Percentiles rank a stretch among this genome's conserved stretches.
Evolutionary conservation across 2,329 filamentous ascomycete genomes (phyloP).

Genomic region (Blastomyces parvus): DNA sequence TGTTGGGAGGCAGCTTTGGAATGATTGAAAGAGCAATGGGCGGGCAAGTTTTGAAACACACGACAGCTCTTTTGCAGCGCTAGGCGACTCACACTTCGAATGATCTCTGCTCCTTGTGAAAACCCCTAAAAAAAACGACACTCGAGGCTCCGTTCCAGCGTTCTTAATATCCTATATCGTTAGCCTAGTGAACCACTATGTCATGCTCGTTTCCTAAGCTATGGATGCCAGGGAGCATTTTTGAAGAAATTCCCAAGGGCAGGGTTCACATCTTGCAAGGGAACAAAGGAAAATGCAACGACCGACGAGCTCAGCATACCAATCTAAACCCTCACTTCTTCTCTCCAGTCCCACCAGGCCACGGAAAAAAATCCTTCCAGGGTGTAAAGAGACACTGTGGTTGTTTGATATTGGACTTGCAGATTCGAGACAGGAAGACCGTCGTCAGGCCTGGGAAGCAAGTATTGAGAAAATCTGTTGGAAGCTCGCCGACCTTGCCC

Average conservation of each 20-base stretch:
- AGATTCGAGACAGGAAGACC: background rate
- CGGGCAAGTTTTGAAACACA: background rate
- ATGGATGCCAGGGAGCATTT: background rate
- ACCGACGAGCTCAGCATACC: conserved; percentile 10
- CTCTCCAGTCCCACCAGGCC: conserved; percentile 16
- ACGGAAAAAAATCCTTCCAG: conserved; percentile 10
- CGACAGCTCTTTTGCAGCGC: background rate
- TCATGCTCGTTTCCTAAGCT: background rate
- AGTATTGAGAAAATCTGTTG: conserved; percentile 14
- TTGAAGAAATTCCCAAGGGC: background rate
- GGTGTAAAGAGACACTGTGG: background rate
- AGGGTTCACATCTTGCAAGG: background rate
- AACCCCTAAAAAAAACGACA: background rate
- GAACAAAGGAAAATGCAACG: background rate
- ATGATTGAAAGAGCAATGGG: background rate
- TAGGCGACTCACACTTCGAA: background rate
- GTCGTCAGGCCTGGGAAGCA: conserved; percentile 5
- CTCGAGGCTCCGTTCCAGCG: background rate
- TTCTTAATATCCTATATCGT: background rate
- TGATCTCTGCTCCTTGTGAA: background rate
- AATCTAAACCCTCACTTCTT: conserved; percentile 14
- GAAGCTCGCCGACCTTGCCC: conserved; percentile 14
- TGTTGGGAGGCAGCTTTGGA: background rate
- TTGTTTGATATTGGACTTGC: background rate
- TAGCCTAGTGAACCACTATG: background rate